Evolutionary conservation across 805 yeast species (phyloP), one percentile per base, ranked within the genome.

Genomic region (Candida khao-thaluensis): DNA sequence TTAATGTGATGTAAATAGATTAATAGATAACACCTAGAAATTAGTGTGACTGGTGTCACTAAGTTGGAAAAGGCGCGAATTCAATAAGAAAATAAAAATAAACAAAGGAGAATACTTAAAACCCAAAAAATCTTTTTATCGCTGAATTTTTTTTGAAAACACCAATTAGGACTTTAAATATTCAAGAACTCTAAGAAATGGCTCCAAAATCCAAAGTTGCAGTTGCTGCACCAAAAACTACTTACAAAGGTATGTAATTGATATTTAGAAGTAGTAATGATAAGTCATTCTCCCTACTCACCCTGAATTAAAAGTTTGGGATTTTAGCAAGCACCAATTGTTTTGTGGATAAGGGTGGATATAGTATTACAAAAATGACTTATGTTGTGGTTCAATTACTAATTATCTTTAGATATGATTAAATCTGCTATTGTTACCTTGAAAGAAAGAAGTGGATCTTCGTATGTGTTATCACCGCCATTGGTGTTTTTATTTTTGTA

Each of bases 401-500:
- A 25, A 35, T 20, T 27, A 21, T 29, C 25, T 17, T 27, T 40
- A 76, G 85, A 80, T 44, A 73, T 79, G 77, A 78, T 80, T 59
- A 72, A 71, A 55, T 77, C 82, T 44, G 95, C 91, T 36, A 71
- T 87, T 48, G 57, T 71, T 27, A 71, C 83, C 35, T 74, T 87
- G 55, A 83, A 84, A 54, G 90, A 85, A 57, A 81, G 95, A 66
- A 83, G 76, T 45, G 95, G 95, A 40, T 79, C 88, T 33, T 72
- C 77, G 79, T 74, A 72, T 52, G 80, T 74, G 41, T 42, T 24
- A 5, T 18, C 16, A 5, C 17, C 39, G 4, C 20, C 22, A 23
- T 10, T 21, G n/a, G n/a, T 7, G 8, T 8, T 20, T 20, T 20
- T 7, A 20, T 20, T n/a, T n/a, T n/a, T n/a, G n/a, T n/a, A n/a